phyloP scores from a whole-genome alignment of 148 eudicot genomes.

The Camellia granthamiana region DNA sequence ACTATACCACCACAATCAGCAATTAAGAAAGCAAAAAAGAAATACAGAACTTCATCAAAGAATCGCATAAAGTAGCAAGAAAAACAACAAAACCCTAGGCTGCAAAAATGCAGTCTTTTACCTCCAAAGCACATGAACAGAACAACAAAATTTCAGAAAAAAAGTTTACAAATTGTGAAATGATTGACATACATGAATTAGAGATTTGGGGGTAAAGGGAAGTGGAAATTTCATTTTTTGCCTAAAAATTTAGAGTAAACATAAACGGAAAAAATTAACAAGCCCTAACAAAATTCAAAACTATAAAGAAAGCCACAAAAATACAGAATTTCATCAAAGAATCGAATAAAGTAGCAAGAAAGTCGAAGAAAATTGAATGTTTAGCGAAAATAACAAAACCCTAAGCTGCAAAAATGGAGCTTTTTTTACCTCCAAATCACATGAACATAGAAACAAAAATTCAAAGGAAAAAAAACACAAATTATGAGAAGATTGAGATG shows the following conservation, averaged over 20 bases:
- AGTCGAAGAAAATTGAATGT: not conserved
- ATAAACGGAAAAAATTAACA: not conserved
- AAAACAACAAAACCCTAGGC: too few species aligned
- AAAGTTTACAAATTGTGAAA: too few species aligned
- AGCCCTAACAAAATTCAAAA: slow-evolving; percentile 10
- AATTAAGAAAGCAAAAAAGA: slow-evolving; percentile 1
- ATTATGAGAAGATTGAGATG: slow-evolving; percentile 8
- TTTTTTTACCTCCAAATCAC: slow-evolving; percentile 3
- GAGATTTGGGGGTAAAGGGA: too few species aligned
- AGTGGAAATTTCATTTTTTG: too few species aligned
- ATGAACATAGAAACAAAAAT: not conserved
- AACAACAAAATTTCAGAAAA: not conserved
- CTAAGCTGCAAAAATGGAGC: slow-evolving; percentile 25
- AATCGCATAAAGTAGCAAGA: not conserved
- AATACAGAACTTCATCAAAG: not conserved
- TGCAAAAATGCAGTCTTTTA: too few species aligned
- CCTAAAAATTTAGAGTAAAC: too few species aligned
- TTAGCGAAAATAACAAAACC: slow-evolving; percentile 25
- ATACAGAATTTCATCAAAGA: not conserved
- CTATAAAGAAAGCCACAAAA: not conserved
- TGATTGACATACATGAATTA: too few species aligned
- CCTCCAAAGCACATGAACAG: not conserved
- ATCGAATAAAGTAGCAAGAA: not conserved
- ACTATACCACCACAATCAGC: slow-evolving; percentile 4
- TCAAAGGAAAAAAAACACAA: not conserved